phyloP scores from a whole-genome alignment of 768 basidiomycete species.

The Kwoniella sp. region DNA sequence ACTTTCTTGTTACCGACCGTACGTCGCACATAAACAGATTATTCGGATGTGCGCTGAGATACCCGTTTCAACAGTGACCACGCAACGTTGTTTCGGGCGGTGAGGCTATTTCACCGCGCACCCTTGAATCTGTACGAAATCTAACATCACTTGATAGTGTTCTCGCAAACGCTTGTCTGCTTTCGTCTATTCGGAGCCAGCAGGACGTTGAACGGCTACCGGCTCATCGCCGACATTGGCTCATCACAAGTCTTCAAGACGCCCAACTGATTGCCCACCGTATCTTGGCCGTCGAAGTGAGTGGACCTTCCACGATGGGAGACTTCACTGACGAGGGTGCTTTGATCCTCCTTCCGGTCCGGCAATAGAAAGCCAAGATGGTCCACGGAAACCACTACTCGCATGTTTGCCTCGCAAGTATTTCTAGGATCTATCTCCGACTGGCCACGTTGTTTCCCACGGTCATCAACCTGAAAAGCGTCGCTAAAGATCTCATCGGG shows the following conservation, averaged over 20 bases:
- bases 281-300: slow-evolving; percentile 21
- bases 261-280: slow-evolving; percentile 13
- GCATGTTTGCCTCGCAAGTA: slow-evolving; percentile 23
- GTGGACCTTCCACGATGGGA: not conserved
- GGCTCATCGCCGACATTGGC: slow-evolving; percentile 13
- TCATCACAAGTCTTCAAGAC: slow-evolving; percentile 19
- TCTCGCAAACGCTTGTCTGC: slow-evolving; percentile 18
- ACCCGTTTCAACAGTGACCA: slow-evolving; percentile 1
- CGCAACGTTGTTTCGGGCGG: slow-evolving; percentile 19
- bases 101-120: not conserved
- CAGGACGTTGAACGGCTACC: slow-evolving; percentile 15
- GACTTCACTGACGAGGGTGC: not conserved
- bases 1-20: slow-evolving; percentile 27
- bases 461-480: slow-evolving; percentile 13
- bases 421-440: slow-evolving; percentile 23
- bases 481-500: slow-evolving; percentile 24
- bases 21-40: not conserved
- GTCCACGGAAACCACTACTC: slow-evolving; percentile 28
- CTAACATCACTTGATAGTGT: slow-evolving; percentile 11
- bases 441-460: slow-evolving; percentile 26
- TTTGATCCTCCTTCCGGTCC: not conserved
- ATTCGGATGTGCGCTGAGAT: not conserved
- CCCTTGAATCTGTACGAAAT: not conserved
- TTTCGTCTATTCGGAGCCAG: slow-evolving; percentile 12
- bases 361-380: slow-evolving; percentile 25